phyloP scores from a whole-genome alignment of 805 yeast genomes.

The Ogataea angusta region DNA sequence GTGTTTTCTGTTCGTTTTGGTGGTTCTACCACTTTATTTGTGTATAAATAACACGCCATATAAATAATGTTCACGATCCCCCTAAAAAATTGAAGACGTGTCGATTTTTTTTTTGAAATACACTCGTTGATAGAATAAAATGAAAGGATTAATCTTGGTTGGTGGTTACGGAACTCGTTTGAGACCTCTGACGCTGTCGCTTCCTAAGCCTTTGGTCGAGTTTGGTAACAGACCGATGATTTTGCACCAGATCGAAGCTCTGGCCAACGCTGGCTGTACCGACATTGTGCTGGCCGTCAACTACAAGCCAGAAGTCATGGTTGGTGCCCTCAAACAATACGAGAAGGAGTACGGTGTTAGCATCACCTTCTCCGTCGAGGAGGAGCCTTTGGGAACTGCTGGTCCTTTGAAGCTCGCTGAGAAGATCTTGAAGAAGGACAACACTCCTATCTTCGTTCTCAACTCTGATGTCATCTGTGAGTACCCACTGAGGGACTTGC shows the following conservation, averaged over 20 bases:
- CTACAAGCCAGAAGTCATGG: constrained; percentile 99
- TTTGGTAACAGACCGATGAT: constrained; percentile 99
- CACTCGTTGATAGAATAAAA: constrained; percentile 29
- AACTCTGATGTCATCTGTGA: constrained; percentile 99
- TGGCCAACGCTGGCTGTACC: constrained; percentile 97
- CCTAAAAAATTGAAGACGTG: constrained; percentile 7
- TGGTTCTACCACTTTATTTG: not conserved
- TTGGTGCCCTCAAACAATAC: constrained; percentile 87
- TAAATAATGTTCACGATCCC: constrained; percentile 4
- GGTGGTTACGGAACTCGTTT: constrained; percentile 99
- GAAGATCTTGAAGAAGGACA: constrained; percentile 87
- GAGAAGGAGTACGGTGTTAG: constrained; percentile 91
- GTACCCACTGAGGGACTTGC: constrained; percentile 92
- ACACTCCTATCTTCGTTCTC: constrained; percentile 93
- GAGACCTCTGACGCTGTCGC: constrained; percentile 94
- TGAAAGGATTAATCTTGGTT: constrained; percentile 97
- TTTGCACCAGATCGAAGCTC: constrained; percentile 95
- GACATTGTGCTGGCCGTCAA: constrained; percentile 98
- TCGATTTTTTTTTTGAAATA: constrained; percentile 6
- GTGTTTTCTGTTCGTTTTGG: constrained; percentile 12
- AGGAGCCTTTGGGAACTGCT: constrained; percentile 99
- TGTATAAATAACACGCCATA: constrained; percentile 5
- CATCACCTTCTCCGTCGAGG: constrained; percentile 97
- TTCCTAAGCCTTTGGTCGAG: constrained; percentile 96
- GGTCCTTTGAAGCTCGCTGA: constrained; percentile 99